Evolutionary conservation across 805 yeast species (phyloP), one percentile per base, ranked within the genome.

Genomic region (Starmerella bombi): DNA sequence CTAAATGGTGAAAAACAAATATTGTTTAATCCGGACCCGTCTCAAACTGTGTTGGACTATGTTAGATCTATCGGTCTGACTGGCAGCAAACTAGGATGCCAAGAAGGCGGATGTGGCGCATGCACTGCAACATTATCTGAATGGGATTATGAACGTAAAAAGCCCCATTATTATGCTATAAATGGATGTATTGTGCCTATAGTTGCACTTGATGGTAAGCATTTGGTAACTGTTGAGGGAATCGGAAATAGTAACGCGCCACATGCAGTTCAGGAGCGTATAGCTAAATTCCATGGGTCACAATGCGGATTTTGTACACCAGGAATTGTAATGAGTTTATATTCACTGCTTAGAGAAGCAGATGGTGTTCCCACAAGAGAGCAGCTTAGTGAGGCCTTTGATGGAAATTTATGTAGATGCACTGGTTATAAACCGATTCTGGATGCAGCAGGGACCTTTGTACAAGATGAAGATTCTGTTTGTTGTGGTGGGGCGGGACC

Each of bases 221-320:
- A 66, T 46, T 49, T 67, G 17, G 64, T 65, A 32, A 67, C 72
- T 0, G 67, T 67, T 6, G 72, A 67, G 49, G 72, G 72, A n/a
- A 56, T 67, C 21, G 72, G 71, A 3, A 48, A 56, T 9, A 43
- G 63, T 20, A 55, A 53, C 10, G 49, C 59, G 32, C 68, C 69
- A 4, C 72, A 67, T 48, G 69, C 72, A 2, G 66, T 64, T n/a
- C 72, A 67, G 48, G 71, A 67, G 45, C 56, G 72, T 18, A 65
- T 67, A 28, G 71, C 71, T 12, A 59, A 63, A 40, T 64, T 64
- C 47, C 71, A 67, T 41, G 72, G 72, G 5, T 66, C 71, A 0
- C 72, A 67, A 50, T 67, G 72, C 50, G 72, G 72, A 3, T 67
- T 66, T 48, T 67, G 72, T 46, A 67, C 72, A 5, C 72, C 72